A percentile compares a stretch with the other conserved stretches of the same genome.
Conservation (phyloP, 306 rosid genomes). For the Mimosa bimucronata region DNA sequence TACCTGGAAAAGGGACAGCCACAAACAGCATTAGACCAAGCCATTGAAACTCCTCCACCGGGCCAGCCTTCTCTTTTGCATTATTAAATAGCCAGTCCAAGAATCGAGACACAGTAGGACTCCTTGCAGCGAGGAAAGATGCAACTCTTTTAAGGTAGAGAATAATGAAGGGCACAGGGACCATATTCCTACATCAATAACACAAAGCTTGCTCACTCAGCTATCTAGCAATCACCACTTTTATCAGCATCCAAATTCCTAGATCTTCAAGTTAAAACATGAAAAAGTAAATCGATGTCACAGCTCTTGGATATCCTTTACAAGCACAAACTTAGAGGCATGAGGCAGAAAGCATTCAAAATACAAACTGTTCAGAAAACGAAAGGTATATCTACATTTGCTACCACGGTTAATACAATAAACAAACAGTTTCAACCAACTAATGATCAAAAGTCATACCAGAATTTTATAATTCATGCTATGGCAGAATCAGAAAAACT, state of each 20-base stretch:
- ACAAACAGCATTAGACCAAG: constrained; percentile 94
- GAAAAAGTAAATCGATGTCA: constrained; percentile 10
- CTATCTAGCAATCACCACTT: constrained; percentile 20
- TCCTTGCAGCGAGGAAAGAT: constrained; percentile 75
- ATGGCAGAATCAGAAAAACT: not conserved
- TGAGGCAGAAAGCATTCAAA: not conserved
- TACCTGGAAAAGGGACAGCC: constrained; percentile 97
- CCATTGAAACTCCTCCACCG: constrained; percentile 97
- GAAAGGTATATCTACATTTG: constrained; percentile 2
- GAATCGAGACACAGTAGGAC: constrained; percentile 55
- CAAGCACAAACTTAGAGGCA: not conserved
- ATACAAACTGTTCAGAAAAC: constrained; percentile 9
- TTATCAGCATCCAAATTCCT: not conserved
- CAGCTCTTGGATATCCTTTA: constrained; percentile 7
- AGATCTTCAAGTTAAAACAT: not conserved
- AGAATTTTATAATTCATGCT: not conserved
- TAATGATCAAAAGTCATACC: not conserved
- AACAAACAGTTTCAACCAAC: constrained; percentile 33
- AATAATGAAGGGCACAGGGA: constrained; percentile 86
- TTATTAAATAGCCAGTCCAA: constrained; percentile 69
- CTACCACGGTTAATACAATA: not conserved
- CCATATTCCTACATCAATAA: constrained; percentile 77
- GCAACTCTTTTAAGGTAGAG: constrained; percentile 79
- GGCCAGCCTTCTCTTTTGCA: constrained; percentile 89
- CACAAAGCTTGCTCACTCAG: constrained; percentile 27